Conservation (phyloP, 371 early-diverging fungal species). For the Haplosporangium sp. region DNA sequence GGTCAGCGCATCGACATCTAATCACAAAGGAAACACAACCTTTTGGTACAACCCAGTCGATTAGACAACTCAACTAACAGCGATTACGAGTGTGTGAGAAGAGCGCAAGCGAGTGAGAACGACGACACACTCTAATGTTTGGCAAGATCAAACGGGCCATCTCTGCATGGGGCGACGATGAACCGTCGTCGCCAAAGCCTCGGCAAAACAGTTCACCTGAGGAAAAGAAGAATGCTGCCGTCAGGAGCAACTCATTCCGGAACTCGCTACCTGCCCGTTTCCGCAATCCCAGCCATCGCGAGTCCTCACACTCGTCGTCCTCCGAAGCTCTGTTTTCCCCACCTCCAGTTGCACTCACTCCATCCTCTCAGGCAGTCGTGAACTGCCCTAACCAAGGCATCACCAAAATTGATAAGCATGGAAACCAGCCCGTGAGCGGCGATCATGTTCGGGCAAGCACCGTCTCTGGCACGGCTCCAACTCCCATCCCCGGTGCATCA, state of each 20-base stretch:
- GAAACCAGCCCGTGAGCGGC: background rate
- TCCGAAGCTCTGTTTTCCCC: slow-evolving; percentile 24
- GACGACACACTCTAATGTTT: slow-evolving; percentile 23
- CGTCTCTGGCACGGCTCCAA: background rate
- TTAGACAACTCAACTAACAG: too few relatives aligned
- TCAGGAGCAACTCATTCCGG: slow-evolving; percentile 13
- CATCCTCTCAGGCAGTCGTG: background rate
- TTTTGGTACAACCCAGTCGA: too few relatives aligned
- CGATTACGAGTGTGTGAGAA: too few relatives aligned
- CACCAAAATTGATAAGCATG: background rate
- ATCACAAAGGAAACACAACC: background rate
- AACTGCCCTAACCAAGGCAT: background rate
- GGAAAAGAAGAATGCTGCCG: slow-evolving; percentile 19
- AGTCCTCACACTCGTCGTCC: slow-evolving; percentile 15
- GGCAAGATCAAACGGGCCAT: slow-evolving; percentile 53
- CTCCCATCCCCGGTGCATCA: background rate
- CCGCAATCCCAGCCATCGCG: slow-evolving; percentile 18
- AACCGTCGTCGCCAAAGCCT: slow-evolving; percentile 10
- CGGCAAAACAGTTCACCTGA: slow-evolving; percentile 7
- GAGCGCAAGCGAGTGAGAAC: background rate
- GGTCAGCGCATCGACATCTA: background rate
- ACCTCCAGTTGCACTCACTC: slow-evolving; percentile 6
- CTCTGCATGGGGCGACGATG: slow-evolving; percentile 39
- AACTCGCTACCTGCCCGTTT: slow-evolving; percentile 45
- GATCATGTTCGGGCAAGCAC: background rate